These are phyloP conservation scores for Clarireedia sp. DNA, from an alignment of 2,329 filamentous ascomycete species.

Conservation along the genomic window DNA sequence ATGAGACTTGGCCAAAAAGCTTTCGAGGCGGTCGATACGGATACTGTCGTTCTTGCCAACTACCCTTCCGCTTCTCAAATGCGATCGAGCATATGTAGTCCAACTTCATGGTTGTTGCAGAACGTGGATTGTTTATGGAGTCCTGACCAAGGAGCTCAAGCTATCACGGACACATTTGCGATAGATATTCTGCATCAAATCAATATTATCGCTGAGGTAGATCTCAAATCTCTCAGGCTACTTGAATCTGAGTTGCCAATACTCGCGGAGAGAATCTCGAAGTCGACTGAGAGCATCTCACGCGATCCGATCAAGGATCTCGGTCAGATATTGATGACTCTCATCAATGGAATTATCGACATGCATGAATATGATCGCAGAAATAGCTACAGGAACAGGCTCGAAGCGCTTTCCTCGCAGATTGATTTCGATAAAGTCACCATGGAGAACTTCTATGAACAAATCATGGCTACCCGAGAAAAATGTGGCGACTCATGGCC, in stretches of 20 bases:
- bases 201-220: conserved; percentile 42
- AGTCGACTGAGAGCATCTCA: conserved; percentile 30
- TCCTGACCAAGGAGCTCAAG: conserved; percentile 30
- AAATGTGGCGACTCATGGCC: neutral
- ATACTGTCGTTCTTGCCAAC: conserved; percentile 27
- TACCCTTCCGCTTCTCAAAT: conserved; percentile 25
- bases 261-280: conserved; percentile 42
- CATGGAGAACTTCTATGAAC: neutral
- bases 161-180: conserved; percentile 42
- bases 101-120: conserved; percentile 20
- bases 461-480: neutral
- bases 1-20: conserved; percentile 10
- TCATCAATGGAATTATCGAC: conserved; percentile 19
- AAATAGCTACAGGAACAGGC: neutral
- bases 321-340: conserved; percentile 17
- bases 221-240: conserved; percentile 51
- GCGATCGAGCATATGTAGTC: conserved; percentile 19
- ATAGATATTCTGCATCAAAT: conserved; percentile 49
- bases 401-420: neutral
- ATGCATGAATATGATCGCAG: conserved; percentile 16
- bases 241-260: conserved; percentile 58
- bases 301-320: conserved; percentile 42
- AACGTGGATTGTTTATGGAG: conserved; percentile 27
- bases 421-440: neutral
- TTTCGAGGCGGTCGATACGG: conserved; percentile 11